Evolutionary conservation across 352 stramenopile species (phyloP).

Genomic region (Blastocystis sp.): DNA sequence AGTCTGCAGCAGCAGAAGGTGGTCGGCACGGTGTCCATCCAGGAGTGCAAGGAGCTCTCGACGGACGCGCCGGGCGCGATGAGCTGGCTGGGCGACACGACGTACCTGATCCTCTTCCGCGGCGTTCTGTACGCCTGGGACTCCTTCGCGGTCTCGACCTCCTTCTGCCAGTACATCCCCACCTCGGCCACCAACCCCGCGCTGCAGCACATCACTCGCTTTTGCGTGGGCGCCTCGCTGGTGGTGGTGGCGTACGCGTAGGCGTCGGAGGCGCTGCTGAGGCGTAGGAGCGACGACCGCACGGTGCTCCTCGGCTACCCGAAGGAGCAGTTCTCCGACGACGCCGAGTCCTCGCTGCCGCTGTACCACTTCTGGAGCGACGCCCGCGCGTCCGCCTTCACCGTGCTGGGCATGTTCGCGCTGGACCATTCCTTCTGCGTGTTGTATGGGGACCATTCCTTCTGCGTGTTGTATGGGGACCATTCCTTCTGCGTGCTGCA

Average conservation of each 20-base stretch:
- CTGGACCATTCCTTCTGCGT: too few relatives aligned
- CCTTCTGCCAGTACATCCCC: background rate
- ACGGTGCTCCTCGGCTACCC: background rate
- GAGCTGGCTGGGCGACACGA: background rate
- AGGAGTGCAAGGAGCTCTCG: too few relatives aligned
- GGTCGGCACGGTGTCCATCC: background rate
- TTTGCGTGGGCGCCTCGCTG: background rate
- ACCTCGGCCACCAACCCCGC: background rate
- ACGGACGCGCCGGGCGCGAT: background rate
- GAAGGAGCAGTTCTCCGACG: conserved; percentile 17
- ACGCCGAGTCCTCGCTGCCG: background rate
- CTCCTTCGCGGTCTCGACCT: background rate
- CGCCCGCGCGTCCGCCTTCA: background rate
- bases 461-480: too few relatives aligned
- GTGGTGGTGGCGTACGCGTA: background rate
- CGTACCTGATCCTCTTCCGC: conserved; percentile 1
- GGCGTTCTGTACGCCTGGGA: background rate
- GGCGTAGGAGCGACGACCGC: background rate
- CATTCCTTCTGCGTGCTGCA: background rate
- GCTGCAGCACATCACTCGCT: background rate
- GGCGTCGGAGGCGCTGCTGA: background rate
- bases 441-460: too few relatives aligned
- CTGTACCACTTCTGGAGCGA: background rate
- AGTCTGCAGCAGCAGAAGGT: background rate
- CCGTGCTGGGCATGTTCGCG: background rate